Evolutionary conservation across 1,284 basidiomycete genomes (phyloP).

Genomic region (Sporisorium iseilematis-ciliati): DNA sequence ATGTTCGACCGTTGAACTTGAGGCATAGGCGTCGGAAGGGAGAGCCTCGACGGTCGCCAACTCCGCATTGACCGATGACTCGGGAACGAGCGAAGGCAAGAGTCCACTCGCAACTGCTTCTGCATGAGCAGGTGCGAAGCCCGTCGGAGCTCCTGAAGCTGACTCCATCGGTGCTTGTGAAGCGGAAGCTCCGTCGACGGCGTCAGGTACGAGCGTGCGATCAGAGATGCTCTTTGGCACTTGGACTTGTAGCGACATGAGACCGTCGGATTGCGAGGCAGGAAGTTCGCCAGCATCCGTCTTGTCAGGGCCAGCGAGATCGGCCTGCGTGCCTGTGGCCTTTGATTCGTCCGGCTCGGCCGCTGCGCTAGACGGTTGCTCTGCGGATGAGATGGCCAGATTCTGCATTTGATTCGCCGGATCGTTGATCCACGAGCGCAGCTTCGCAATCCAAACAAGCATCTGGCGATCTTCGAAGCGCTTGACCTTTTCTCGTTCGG

Average conservation of each 20-base stretch:
- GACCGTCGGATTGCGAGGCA: conserved; percentile 25
- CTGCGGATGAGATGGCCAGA: not conserved
- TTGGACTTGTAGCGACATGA: conserved; percentile 38
- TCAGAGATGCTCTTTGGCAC: conserved; percentile 28
- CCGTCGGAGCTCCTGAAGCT: not conserved
- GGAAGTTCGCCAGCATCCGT: not conserved
- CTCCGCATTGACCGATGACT: not conserved
- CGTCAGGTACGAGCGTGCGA: not conserved
- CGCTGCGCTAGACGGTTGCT: not conserved
- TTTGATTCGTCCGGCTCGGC: not conserved
- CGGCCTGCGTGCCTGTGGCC: not conserved
- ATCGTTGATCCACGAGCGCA: conserved; percentile 59
- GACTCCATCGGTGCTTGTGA: not conserved
- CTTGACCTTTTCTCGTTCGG: conserved; percentile 41
- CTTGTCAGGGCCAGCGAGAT: not conserved
- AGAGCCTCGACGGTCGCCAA: not conserved
- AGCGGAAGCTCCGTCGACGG: not conserved
- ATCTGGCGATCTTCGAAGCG: conserved; percentile 54
- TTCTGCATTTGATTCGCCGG: conserved; percentile 24
- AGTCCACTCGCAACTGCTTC: conserved; percentile 8
- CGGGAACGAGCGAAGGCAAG: conserved; percentile 33
- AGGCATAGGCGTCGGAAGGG: not conserved
- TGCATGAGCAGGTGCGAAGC: not conserved
- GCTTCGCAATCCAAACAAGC: conserved; percentile 60
- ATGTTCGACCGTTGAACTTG: not conserved